These are phyloP conservation scores for Apiotrichum domesticum DNA, from an alignment of 1,284 basidiomycete genomes.

Conservation along the genomic window DNA sequence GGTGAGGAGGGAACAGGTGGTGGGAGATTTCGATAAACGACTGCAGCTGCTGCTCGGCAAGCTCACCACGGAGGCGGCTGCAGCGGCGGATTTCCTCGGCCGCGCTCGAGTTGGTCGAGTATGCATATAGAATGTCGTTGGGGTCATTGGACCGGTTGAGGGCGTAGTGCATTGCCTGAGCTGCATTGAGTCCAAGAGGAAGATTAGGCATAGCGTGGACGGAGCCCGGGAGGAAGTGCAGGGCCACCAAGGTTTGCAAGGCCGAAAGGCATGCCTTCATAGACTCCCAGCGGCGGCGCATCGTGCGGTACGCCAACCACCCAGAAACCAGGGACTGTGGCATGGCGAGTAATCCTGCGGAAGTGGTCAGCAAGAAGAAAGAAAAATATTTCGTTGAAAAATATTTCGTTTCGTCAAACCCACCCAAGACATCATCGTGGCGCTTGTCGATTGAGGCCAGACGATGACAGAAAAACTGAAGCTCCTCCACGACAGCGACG, in stretches of 20 bases:
- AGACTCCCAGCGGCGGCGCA: slow-evolving; percentile 31
- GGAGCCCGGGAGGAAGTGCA: slow-evolving; percentile 32
- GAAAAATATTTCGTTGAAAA: no score
- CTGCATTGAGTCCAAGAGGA: slow-evolving; percentile 15
- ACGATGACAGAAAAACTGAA: slow-evolving; percentile 21
- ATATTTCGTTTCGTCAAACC: slow-evolving; percentile 4
- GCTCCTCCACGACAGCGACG: slow-evolving; percentile 24
- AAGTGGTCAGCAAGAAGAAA: not conserved
- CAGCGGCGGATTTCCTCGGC: slow-evolving; percentile 29
- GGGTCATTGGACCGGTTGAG: slow-evolving; percentile 27
- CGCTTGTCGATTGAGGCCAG: slow-evolving; percentile 27
- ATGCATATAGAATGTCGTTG: slow-evolving; percentile 28
- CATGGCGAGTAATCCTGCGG: slow-evolving; percentile 14
- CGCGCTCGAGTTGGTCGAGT: slow-evolving; percentile 17
- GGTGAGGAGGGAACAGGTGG: slow-evolving; percentile 9
- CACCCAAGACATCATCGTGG: slow-evolving; percentile 32
- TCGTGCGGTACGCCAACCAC: slow-evolving; percentile 30
- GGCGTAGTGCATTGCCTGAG: slow-evolving; percentile 25
- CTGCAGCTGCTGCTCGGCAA: slow-evolving; percentile 25
- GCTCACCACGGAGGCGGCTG: slow-evolving; percentile 23
- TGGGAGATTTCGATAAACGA: slow-evolving; percentile 26
- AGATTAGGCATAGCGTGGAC: slow-evolving; percentile 24
- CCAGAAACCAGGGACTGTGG: slow-evolving; percentile 16
- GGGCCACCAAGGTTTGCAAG: slow-evolving; percentile 31
- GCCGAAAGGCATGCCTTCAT: slow-evolving; percentile 28